A percentile compares a stretch with the other conserved stretches of the same genome.
These are phyloP conservation scores for Pleodorina starrii DNA, from an alignment of 139 green algal species.

Conservation along the genomic window DNA sequence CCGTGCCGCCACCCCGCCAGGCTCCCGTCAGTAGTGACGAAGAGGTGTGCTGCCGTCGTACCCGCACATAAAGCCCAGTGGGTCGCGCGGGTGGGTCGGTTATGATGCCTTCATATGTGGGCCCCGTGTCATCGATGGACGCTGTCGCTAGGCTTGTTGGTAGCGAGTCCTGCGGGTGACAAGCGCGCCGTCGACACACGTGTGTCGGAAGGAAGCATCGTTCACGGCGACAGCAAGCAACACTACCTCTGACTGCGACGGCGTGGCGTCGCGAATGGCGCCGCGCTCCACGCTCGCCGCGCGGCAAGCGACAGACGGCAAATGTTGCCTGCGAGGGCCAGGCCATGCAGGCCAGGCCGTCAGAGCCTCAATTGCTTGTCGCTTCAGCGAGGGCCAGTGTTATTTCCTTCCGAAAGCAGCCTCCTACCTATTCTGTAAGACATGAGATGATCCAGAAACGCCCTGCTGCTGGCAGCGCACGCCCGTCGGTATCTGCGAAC, in stretches of 20 bases:
- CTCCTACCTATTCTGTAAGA: too few relatives aligned
- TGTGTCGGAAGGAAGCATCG: neutral
- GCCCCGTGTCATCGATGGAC: constrained; percentile 40
- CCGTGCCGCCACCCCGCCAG: too few relatives aligned
- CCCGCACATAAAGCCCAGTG: constrained; percentile 62
- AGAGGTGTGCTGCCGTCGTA: constrained; percentile 41
- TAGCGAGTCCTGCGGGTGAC: neutral
- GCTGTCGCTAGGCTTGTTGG: neutral
- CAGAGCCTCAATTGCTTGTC: neutral
- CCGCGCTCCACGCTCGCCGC: constrained; percentile 15
- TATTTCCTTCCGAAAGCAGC: too few relatives aligned
- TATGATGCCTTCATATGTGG: constrained; percentile 60
- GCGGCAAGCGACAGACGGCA: neutral
- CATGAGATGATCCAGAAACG: neutral
- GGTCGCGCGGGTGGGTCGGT: constrained; percentile 13
- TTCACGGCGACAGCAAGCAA: neutral
- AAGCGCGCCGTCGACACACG: neutral
- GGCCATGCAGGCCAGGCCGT: constrained; percentile 40
- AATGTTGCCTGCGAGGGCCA: neutral
- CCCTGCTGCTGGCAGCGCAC: neutral
- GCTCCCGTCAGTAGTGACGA: too few relatives aligned
- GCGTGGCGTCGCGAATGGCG: neutral
- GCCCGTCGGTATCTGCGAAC: neutral
- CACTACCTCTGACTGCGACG: neutral
- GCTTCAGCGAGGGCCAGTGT: too few relatives aligned